phyloP scores from a whole-genome alignment of 768 basidiomycete genomes.

The Tephrocybe rancida region DNA sequence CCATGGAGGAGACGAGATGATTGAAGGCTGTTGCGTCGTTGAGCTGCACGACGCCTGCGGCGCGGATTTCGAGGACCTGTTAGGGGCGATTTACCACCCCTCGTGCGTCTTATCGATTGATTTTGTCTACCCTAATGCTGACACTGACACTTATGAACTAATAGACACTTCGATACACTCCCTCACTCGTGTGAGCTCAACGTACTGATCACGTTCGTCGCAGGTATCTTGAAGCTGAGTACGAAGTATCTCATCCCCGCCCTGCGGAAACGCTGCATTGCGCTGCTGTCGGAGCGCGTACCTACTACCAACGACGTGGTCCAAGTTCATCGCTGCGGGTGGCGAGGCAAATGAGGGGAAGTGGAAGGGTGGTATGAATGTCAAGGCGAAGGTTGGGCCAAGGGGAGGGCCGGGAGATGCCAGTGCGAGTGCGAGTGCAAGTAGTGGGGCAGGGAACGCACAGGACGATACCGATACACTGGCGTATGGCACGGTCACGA shows the following conservation, averaged over 20 bases:
- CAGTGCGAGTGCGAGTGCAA: background rate
- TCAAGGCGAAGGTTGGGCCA: conserved; percentile 13
- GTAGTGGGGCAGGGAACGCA: background rate
- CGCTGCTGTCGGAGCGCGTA: conserved; percentile 43
- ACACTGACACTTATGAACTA: background rate
- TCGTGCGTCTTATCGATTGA: conserved; percentile 34
- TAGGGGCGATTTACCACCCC: conserved; percentile 56
- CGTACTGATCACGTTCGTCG: conserved; percentile 44
- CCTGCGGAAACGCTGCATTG: conserved; percentile 54
- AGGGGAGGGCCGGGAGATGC: background rate
- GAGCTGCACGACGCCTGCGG: conserved; percentile 45
- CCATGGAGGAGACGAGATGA: conserved; percentile 27
- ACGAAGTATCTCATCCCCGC: conserved; percentile 62
- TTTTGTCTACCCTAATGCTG: background rate
- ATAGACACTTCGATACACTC: conserved; percentile 39
- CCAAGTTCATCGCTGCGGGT: conserved; percentile 20
- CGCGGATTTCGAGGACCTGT: conserved; percentile 48
- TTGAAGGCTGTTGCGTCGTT: conserved; percentile 55
- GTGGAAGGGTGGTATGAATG: conserved; percentile 27
- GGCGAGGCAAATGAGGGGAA: background rate
- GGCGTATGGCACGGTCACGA: background rate
- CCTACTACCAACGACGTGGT: conserved; percentile 42
- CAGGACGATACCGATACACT: background rate
- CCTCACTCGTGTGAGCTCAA: conserved; percentile 39
- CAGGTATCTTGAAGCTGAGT: conserved; percentile 61